Evolutionary conservation across 805 yeast species (phyloP), one percentile per base, ranked within the genome.

Genomic region (Ogataea philodendri): DNA sequence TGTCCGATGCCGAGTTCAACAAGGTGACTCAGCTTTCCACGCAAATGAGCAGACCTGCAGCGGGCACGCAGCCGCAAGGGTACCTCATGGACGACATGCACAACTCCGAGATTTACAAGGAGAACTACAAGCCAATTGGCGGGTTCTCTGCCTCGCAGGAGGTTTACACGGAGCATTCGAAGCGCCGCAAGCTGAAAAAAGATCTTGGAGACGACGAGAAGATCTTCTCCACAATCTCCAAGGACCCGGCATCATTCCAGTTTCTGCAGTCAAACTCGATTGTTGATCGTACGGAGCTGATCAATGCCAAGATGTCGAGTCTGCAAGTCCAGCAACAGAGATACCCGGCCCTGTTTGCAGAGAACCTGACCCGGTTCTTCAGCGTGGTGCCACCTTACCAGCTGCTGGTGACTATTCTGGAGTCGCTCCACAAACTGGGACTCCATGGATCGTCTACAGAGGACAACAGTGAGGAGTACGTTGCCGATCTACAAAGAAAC

Each of bases 241-340:
- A 61, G 44, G 81, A 74, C 48, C 79, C 79, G 2, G 72, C 76
- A 1, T 57, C 66, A 4, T 38, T 73, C 11, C 81, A 74, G 46
- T 74, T 73, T 48, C 49, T 63, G 22, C 59, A 49, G 11, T 52
- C 51, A 4, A 49, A 27, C 11, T 38, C 37, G 15, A 28, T 17
- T 15, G 35, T 26, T 11, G 31, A 42, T 5, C 51, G 60, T 39
- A 40, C 48, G 20, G 29, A 42, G 30, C 35, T 42, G 16, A 50
- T 57, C 30, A 46, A 48, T 29, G 40, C 48, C 9, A 48, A 54
- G 29, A 41, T 58, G 27, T 20, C 41, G n/a, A 25, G 48, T 27
- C 13, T 52, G 14, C 42, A 45, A 20, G 33, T 43, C 28, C 26
- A 43, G 20, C 49, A 45, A 26, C 38, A 30, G 21, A 47, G 32